Evolutionary conservation across 805 yeast species (phyloP).

Genomic region (Pichia eremophila): DNA sequence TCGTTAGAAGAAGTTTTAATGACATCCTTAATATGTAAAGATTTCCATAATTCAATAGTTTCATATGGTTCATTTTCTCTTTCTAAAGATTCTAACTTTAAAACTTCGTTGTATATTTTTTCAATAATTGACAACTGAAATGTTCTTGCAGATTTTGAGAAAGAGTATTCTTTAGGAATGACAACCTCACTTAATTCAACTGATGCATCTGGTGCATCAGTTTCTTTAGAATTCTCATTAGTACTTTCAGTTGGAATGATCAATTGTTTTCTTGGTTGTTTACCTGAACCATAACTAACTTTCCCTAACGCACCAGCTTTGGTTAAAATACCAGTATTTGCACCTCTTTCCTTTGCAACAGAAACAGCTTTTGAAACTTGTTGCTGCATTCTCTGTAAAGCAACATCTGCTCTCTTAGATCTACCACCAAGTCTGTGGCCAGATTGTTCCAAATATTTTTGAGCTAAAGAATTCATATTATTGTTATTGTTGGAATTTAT

Average conservation of each 20-base stretch:
- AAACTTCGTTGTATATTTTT: constrained; percentile 63
- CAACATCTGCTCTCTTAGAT: constrained; percentile 76
- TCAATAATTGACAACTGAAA: constrained; percentile 65
- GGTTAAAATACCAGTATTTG: constrained; percentile 50
- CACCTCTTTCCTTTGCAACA: constrained; percentile 76
- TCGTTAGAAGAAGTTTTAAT: constrained; percentile 37
- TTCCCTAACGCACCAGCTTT: constrained; percentile 87
- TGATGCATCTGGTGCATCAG: too few relatives aligned
- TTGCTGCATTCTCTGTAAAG: constrained; percentile 94
- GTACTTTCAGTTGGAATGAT: constrained; percentile 35
- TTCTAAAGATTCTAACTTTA: constrained; percentile 69
- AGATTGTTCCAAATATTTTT: constrained; percentile 82
- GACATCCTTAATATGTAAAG: constrained; percentile 63
- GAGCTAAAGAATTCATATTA: constrained; percentile 75
- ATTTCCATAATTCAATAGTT: constrained; percentile 57
- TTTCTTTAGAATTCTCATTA: constrained; percentile 13
- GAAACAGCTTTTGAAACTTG: constrained; percentile 95
- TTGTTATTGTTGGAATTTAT: constrained; percentile 49
- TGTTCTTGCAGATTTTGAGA: constrained; percentile 33
- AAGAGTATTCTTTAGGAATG: constrained; percentile 25
- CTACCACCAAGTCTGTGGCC: constrained; percentile 88
- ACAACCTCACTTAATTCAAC: constrained; percentile 11
- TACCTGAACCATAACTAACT: constrained; percentile 68
- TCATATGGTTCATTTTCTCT: constrained; percentile 45
- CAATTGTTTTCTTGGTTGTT: constrained; percentile 81